Evolutionary conservation across 768 basidiomycete genomes (phyloP).

Genomic region (Leccinum arenicola): DNA sequence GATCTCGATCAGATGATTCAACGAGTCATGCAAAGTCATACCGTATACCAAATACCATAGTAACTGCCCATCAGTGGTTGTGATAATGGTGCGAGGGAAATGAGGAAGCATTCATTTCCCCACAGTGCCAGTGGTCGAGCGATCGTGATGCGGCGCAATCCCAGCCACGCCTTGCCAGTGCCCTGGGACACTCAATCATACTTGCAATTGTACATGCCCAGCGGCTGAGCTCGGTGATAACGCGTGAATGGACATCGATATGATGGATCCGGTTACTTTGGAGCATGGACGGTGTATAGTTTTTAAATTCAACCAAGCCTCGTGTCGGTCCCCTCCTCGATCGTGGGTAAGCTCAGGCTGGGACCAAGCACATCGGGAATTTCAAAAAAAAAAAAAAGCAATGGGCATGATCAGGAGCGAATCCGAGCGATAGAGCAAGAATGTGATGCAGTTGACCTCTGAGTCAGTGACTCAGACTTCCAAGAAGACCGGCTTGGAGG

Average conservation of each 20-base stretch:
- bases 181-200: slow-evolving; percentile 16
- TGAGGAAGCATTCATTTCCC: slow-evolving; percentile 14
- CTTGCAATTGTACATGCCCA: background rate
- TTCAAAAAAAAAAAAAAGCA: background rate
- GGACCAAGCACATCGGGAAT: background rate
- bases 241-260: slow-evolving; percentile 2
- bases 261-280: background rate
- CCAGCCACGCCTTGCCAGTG: background rate
- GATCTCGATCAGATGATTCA: background rate
- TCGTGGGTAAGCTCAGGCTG: slow-evolving; percentile 15
- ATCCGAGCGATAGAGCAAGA: background rate
- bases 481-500: background rate
- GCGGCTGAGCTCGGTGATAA: slow-evolving; percentile 17
- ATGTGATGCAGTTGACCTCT: slow-evolving; percentile 16
- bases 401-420: background rate
- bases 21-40: background rate
- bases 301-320: slow-evolving; percentile 10
- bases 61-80: background rate
- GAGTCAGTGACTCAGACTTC: slow-evolving; percentile 12
- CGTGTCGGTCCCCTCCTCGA: slow-evolving; percentile 11
- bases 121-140: background rate
- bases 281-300: background rate
- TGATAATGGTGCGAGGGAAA: slow-evolving; percentile 13
- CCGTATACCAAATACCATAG: slow-evolving; percentile 1
- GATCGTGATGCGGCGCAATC: slow-evolving; percentile 10